Conservation (phyloP, 768 basidiomycete species). For the Lepiota brunneoincarnata region DNA sequence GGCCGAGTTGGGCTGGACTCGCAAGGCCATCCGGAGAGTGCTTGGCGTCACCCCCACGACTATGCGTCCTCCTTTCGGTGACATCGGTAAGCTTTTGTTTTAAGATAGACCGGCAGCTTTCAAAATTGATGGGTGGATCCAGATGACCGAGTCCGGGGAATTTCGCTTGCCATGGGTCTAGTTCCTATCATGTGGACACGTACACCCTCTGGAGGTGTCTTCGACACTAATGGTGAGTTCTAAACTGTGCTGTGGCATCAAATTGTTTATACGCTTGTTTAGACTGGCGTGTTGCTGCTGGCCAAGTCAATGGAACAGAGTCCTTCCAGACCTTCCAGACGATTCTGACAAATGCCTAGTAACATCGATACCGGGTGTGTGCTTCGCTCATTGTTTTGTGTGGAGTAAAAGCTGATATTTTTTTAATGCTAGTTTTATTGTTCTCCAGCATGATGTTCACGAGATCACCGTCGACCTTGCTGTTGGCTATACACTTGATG, state of each 20-base stretch:
- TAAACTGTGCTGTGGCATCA: neutral
- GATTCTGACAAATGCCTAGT: conserved; percentile 71
- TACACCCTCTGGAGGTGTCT: conserved; percentile 47
- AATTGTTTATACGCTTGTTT: conserved; percentile 4
- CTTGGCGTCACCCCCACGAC: conserved; percentile 75
- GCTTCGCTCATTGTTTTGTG: neutral
- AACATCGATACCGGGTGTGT: conserved; percentile 56
- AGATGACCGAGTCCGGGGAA: conserved; percentile 91
- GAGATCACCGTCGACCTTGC: conserved; percentile 88
- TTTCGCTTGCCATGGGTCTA: conserved; percentile 88
- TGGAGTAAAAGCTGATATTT: neutral
- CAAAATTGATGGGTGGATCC: conserved; percentile 6
- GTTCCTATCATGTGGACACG: conserved; percentile 89
- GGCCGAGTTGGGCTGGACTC: conserved; percentile 92
- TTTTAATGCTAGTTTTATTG: conserved; percentile 71
- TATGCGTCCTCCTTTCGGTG: conserved; percentile 82
- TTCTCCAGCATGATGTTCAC: conserved; percentile 85
- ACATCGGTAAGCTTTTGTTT: conserved; percentile 50
- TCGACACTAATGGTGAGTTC: conserved; percentile 71
- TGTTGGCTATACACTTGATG: conserved; percentile 79
- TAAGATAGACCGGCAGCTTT: neutral
- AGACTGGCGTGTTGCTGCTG: conserved; percentile 90
- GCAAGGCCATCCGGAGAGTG: conserved; percentile 74
- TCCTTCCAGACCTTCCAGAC: conserved; percentile 67
- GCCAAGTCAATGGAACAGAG: conserved; percentile 60